phyloP scores from a whole-genome alignment of 257 asterid genomes.

The Forsythia suspensa region DNA sequence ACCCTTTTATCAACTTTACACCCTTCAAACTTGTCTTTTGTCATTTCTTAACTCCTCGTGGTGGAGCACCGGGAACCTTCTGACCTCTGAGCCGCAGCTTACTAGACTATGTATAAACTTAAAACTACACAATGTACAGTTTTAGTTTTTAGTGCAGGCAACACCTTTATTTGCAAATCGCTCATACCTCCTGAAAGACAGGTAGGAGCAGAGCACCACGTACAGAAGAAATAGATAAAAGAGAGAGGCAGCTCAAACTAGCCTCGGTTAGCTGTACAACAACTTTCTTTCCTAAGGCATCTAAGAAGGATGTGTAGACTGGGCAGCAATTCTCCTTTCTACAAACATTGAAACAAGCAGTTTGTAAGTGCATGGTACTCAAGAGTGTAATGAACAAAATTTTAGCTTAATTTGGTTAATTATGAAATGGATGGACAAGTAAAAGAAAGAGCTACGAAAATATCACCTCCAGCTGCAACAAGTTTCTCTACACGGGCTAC shows the following conservation, averaged over 20 bases:
- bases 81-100: constrained; percentile 38
- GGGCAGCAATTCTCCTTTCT: constrained; percentile 75
- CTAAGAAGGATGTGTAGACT: constrained; percentile 43
- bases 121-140: constrained; percentile 56
- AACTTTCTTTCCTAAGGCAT: constrained; percentile 32
- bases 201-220: constrained; percentile 18
- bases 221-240: constrained; percentile 22
- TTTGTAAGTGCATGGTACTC: not conserved
- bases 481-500: constrained; percentile 94
- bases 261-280: constrained; percentile 76
- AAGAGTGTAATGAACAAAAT: not conserved
- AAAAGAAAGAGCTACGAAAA: not conserved
- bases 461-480: constrained; percentile 83
- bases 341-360: constrained; percentile 24
- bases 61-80: not conserved
- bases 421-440: not conserved
- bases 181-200: constrained; percentile 30
- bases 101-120: constrained; percentile 46
- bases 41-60: not conserved
- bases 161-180: constrained; percentile 37
- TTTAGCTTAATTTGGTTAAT: not conserved
- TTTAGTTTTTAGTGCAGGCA: constrained; percentile 37
- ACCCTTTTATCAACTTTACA: not conserved
- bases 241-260: constrained; percentile 37
- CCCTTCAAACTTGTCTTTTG: not conserved